phyloP scores from a whole-genome alignment of 371 early-diverging fungal species.

The Haplosporangium sp. region DNA sequence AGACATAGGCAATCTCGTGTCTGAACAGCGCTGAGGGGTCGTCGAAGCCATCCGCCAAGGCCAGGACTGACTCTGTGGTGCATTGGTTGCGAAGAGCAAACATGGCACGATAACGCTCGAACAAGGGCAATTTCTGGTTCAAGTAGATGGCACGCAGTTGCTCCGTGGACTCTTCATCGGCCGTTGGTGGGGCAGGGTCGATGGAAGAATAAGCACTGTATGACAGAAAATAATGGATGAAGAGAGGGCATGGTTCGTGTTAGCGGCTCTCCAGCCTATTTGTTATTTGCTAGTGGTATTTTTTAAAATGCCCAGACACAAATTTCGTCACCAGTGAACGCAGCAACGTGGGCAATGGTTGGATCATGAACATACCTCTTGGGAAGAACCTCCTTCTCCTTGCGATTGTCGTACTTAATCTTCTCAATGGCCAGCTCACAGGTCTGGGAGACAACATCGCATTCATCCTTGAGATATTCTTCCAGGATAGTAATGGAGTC shows the following conservation, averaged over 20 bases:
- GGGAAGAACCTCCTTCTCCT: conserved; percentile 59
- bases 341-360: too few relatives aligned
- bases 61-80: conserved; percentile 86
- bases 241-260: neutral
- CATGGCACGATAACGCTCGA: conserved; percentile 98
- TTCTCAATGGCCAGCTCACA: conserved; percentile 95
- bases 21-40: conserved; percentile 93
- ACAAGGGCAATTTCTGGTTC: conserved; percentile 80
- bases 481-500: conserved; percentile 76
- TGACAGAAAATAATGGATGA: neutral
- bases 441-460: conserved; percentile 89
- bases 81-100: conserved; percentile 97
- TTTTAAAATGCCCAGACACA: too few relatives aligned
- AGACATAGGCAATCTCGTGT: conserved; percentile 98
- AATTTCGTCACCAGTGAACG: too few relatives aligned
- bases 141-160: conserved; percentile 77
- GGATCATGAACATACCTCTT: conserved; percentile 50
- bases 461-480: conserved; percentile 74
- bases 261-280: too few relatives aligned
- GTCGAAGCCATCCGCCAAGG: conserved; percentile 89
- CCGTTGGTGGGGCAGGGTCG: conserved; percentile 93
- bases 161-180: conserved; percentile 65
- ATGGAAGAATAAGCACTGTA: conserved; percentile 79
- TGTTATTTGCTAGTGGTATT: too few relatives aligned
- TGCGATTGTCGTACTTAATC: conserved; percentile 79